Evolutionary conservation across 2,329 filamentous ascomycete genomes (phyloP).

Genomic region (Neopestalotiopsis rosae): DNA sequence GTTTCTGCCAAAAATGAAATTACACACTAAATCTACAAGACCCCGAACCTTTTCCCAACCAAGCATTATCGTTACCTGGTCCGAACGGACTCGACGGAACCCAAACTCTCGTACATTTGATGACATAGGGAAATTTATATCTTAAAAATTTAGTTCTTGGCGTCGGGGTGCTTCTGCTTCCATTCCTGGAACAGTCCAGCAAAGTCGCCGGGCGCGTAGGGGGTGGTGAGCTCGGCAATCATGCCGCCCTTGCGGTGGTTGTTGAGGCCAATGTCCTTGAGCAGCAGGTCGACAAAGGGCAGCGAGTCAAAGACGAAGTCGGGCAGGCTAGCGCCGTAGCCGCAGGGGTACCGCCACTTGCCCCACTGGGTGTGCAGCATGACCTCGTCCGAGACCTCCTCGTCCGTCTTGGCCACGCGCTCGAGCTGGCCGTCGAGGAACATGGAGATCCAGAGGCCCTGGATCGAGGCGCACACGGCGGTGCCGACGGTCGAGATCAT

Average conservation of each 20-base stretch:
- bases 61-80: background rate
- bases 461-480: slow-evolving; percentile 44
- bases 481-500: slow-evolving; percentile 48
- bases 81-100: background rate
- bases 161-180: slow-evolving; percentile 7
- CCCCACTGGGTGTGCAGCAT: slow-evolving; percentile 59
- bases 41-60: background rate
- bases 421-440: slow-evolving; percentile 54
- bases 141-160: background rate
- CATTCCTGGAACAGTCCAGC: slow-evolving; percentile 47
- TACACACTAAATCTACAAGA: background rate
- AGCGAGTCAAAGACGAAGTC: slow-evolving; percentile 66
- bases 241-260: slow-evolving; percentile 41
- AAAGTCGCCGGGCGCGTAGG: slow-evolving; percentile 54
- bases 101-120: background rate
- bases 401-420: background rate
- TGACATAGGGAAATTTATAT: background rate
- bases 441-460: slow-evolving; percentile 58
- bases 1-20: background rate
- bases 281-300: slow-evolving; percentile 62
- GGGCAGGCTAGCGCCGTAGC: slow-evolving; percentile 53
- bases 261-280: slow-evolving; percentile 58
- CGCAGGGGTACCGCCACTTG: slow-evolving; percentile 54
- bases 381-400: slow-evolving; percentile 39
- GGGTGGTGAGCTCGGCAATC: slow-evolving; percentile 45